phyloP scores from a whole-genome alignment of 176 grass and related monocot species.

The Pontederia crassipes region DNA sequence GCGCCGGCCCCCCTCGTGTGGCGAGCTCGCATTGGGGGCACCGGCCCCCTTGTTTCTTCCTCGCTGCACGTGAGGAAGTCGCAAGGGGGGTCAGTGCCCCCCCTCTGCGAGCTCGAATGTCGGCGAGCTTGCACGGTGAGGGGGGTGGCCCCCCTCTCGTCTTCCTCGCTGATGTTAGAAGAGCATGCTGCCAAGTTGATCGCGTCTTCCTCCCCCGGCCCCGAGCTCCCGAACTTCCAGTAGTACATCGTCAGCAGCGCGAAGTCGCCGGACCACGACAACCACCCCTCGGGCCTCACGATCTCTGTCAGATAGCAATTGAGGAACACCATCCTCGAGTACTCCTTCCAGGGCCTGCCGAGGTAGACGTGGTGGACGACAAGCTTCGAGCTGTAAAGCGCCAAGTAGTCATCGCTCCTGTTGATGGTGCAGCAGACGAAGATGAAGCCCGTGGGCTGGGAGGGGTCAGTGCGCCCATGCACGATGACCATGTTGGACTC shows the following conservation, averaged over 20 bases:
- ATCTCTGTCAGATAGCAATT: constrained; percentile 49
- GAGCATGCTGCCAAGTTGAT: too few species aligned
- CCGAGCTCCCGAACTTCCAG: constrained; percentile 55
- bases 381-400: constrained; percentile 34
- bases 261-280: constrained; percentile 65
- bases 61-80: too few species aligned
- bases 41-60: too few species aligned
- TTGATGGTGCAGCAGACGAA: constrained; percentile 54
- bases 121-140: too few species aligned
- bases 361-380: constrained; percentile 59
- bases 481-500: constrained; percentile 73
- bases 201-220: constrained; percentile 27
- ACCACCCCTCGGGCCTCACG: constrained; percentile 70
- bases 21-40: too few species aligned
- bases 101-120: too few species aligned
- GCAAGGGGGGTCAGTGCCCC: too few species aligned
- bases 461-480: constrained; percentile 82
- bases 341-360: constrained; percentile 80
- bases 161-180: too few species aligned
- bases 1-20: too few species aligned
- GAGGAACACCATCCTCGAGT: constrained; percentile 72
- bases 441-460: constrained; percentile 82
- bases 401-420: constrained; percentile 89
- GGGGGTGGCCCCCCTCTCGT: too few species aligned
- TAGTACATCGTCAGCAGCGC: constrained; percentile 85